Percentiles rank a stretch among this genome's conserved stretches.
These are phyloP conservation scores for Colletotrichum acutatum DNA, from an alignment of 2,329 filamentous ascomycete species.

Conservation along the genomic window DNA sequence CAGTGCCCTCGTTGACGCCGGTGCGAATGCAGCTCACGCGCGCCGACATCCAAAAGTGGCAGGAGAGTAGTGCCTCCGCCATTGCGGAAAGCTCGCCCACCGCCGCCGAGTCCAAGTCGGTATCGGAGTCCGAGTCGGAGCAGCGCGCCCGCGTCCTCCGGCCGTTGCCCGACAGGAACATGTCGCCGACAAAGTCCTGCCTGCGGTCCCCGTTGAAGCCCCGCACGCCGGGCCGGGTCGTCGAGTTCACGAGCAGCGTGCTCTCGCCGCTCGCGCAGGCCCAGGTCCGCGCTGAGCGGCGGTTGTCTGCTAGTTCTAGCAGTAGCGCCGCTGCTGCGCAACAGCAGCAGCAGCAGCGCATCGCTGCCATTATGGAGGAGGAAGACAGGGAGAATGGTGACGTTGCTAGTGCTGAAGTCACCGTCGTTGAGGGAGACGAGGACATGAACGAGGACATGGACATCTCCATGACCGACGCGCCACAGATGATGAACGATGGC, in stretches of 20 bases:
- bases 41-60: conserved; percentile 55
- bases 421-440: conserved; percentile 42
- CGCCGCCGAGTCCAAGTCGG: too few relatives aligned
- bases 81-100: conserved; percentile 49
- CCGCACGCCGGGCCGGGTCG: conserved; percentile 67
- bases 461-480: conserved; percentile 31
- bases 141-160: conserved; percentile 55
- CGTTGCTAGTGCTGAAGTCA: not conserved
- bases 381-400: conserved; percentile 49
- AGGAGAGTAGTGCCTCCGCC: conserved; percentile 50
- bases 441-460: conserved; percentile 31
- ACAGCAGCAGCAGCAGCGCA: conserved; percentile 23
- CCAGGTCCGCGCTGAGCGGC: conserved; percentile 35
- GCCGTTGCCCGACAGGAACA: conserved; percentile 60
- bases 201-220: conserved; percentile 68
- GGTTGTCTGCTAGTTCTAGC: conserved; percentile 12
- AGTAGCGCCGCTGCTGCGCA: conserved; percentile 26
- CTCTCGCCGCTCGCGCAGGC: conserved; percentile 58
- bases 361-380: conserved; percentile 28
- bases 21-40: conserved; percentile 54
- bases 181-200: conserved; percentile 67
- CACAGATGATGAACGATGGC: not conserved
- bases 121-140: conserved; percentile 41
- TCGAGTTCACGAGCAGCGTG: conserved; percentile 66
- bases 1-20: conserved; percentile 45